Conservation (phyloP, 306 rosid genomes). For the Cotoneaster glaucophyllus region DNA sequence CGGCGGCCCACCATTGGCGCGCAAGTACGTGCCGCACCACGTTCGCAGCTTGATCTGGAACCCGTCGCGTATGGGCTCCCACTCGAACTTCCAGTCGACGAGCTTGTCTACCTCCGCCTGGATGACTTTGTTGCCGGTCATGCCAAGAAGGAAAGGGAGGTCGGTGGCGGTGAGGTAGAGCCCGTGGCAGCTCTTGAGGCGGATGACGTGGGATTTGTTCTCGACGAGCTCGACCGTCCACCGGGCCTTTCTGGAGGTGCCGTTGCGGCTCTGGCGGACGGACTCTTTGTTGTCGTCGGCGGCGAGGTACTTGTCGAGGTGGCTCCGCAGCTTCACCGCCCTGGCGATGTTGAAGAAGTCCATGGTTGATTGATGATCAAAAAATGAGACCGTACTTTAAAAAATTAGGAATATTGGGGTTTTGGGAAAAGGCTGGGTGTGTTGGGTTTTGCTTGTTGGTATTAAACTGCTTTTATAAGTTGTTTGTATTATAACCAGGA, state of each 20-base stretch:
- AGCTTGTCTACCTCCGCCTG: constrained; percentile 22
- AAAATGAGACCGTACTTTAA: neutral
- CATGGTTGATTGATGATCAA: constrained; percentile 23
- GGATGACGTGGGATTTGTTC: constrained; percentile 31
- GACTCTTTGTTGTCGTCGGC: constrained; percentile 43
- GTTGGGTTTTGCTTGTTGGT: constrained; percentile 28
- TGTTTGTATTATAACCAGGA: too few relatives aligned
- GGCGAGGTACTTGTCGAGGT: constrained; percentile 56
- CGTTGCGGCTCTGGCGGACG: constrained; percentile 59
- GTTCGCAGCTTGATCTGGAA: constrained; percentile 60
- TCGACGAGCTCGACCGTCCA: constrained; percentile 60
- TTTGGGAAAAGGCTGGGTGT: neutral
- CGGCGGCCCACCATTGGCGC: constrained; percentile 74
- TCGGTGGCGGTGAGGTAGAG: constrained; percentile 51
- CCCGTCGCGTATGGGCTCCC: constrained; percentile 75
- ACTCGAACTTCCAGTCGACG: constrained; percentile 34
- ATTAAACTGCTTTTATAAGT: neutral
- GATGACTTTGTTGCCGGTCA: constrained; percentile 53
- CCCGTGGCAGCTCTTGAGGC: constrained; percentile 60
- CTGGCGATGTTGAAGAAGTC: constrained; percentile 51
- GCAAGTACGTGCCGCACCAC: constrained; percentile 63
- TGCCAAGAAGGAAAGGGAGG: constrained; percentile 39
- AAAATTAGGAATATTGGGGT: neutral
- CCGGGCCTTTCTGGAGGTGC: constrained; percentile 27
- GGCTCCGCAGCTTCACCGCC: constrained; percentile 59